Evolutionary conservation across 1,139 yeast species (phyloP), one percentile per base, ranked within the genome.

Genomic region (Yamadazyma atlantica): DNA sequence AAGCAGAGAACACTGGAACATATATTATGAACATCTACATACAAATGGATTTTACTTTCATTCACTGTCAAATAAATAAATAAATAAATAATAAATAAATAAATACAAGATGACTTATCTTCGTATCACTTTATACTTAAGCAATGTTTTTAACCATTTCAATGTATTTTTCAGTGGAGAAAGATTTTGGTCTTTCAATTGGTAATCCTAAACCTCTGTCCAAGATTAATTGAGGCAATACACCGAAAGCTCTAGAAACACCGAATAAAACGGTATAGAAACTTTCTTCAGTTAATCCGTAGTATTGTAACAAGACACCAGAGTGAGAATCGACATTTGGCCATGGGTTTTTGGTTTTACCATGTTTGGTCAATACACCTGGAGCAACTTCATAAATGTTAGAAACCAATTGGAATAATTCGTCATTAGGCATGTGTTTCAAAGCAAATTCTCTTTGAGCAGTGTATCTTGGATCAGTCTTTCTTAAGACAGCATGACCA

Each of bases 321-420:
- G 97, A 89, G 73, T 88, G 95, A 43, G 97, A 87, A 72, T 90
- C 97, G 56, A 90, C 97, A 69, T 90, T 90, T 69, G 97, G 97
- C 92, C 92, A 89, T 73, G 97, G 97, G 81, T 89, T 90, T 82
- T 88, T 87, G 62, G 97, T 89, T 81, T 90, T 90, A 69, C 97
- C 97, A 70, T 90, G 97, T 75, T 88, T 80, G 62, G 94, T 85
- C 64, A 90, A 79, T 46, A 90, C 97, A 57, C 80, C 85, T 64
- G 97, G 97, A 48, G 97, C 97, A 60, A 90, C 92, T 66, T 89
- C 90, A 69, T 89, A 88, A 54, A 89, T 85, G 70, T 84, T 80
- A 42, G 94, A 82, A 44, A 89, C 97, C 57, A 89, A 80, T 73
- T 85, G 82, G 81, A 88, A 89, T 69, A 85, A 72, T 59, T 86